Conservation (phyloP, 495 filamentous ascomycete genomes). For the Aspergillus carlsbadensis region DNA sequence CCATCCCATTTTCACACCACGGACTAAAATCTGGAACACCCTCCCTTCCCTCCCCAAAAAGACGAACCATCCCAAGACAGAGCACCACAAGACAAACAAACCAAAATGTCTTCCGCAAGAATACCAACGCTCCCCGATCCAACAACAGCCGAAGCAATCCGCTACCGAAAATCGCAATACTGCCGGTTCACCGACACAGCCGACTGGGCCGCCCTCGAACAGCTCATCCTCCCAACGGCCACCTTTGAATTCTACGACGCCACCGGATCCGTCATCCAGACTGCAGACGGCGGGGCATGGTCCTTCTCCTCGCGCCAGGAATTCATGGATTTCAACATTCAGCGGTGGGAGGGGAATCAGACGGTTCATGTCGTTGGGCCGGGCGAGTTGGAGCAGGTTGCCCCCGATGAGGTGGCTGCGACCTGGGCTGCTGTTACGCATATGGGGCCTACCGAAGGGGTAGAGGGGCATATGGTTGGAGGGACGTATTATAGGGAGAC, state of each 20-base stretch:
- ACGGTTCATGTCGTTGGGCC: constrained; percentile 6
- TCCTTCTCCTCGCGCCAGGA: not conserved
- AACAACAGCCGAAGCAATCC: not conserved
- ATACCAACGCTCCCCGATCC: too few relatives aligned
- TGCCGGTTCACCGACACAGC: constrained; percentile 3
- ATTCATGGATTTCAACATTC: not conserved
- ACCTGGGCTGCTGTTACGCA: not conserved
- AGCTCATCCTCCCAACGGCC: not conserved
- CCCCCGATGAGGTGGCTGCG: not conserved
- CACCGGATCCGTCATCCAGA: not conserved
- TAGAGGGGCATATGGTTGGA: not conserved
- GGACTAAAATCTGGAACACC: too few relatives aligned
- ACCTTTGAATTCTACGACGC: not conserved
- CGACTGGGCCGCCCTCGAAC: not conserved
- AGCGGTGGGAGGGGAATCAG: not conserved
- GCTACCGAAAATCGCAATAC: constrained; percentile 5
- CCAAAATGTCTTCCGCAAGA: too few relatives aligned
- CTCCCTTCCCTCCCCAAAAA: too few relatives aligned
- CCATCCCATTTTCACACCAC: too few relatives aligned
- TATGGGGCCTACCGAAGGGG: not conserved
- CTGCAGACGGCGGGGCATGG: not conserved
- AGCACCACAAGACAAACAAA: too few relatives aligned
- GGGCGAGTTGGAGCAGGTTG: not conserved
- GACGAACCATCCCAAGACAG: too few relatives aligned
- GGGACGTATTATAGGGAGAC: constrained; percentile 7